Evolutionary conservation across 2,329 filamentous ascomycete species (phyloP), one percentile per base, ranked within the genome.

Genomic region (Lecanoromycetidae sp.): DNA sequence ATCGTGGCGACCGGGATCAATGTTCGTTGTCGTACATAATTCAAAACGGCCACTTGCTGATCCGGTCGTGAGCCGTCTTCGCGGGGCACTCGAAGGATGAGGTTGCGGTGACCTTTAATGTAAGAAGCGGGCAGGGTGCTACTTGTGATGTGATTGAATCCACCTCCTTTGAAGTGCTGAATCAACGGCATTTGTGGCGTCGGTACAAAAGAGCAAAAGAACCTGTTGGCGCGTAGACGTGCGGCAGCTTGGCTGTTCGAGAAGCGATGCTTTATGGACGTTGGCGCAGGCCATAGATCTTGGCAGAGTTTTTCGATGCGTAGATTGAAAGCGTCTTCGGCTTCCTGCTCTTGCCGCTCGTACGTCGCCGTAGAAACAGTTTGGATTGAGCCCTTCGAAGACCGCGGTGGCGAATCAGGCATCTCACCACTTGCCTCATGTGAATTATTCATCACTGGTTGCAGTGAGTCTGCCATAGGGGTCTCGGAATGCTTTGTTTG

Each of bases 81-180:
- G 19, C 49, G 46, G 19, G 52, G 50, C 13, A 32, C 41, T 9
- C 53, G 52, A 10, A 55, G 50, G 22, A 54, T 48, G 23, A 50
- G 36, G 8, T 49, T n/a, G 13, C 22, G n/a, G 23, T 19, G 26
- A 17, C 19, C 50, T 25, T 22, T 19, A 5, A 6, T 10, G 23
- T 32, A 22, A n/a, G 19, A 13, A 8, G 23, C 12, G 5, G 37
- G 41, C 25, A 55, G 25, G 3, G 48, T 47, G 19, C 59, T 48
- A 10, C 51, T 49, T 17, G 55, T 51, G 13, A 60, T 49, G 7
- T 54, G 54, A 38, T 60, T 59, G 46, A 26, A 58, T 15, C 44
- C 39, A 5, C 58, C 58, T 3, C 57, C 57, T 23, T 50, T 42
- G 29, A 59, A 47, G n/a, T 51, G 52, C 15, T 57, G 48, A 22